phyloP scores from a whole-genome alignment of 805 yeast genomes.

The Jamesozyma piceae region DNA sequence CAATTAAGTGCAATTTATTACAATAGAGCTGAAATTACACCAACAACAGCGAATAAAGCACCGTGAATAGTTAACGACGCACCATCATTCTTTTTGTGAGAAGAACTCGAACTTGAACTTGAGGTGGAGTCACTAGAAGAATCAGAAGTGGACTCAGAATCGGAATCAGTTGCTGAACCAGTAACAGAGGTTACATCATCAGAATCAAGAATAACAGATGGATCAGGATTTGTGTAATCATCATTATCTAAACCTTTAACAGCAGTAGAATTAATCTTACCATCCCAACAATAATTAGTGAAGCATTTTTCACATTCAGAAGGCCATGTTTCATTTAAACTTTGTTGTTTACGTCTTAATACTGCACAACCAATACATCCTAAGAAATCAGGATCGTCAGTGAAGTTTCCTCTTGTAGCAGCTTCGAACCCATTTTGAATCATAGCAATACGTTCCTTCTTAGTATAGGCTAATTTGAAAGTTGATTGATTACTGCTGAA shows the following conservation, averaged over 20 bases:
- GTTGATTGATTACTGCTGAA: conserved; percentile 67
- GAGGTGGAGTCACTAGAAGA: conserved; percentile 3
- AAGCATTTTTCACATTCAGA: conserved; percentile 69
- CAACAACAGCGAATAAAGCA: conserved; percentile 2
- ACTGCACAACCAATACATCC: conserved; percentile 79
- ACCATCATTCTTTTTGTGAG: conserved; percentile 4
- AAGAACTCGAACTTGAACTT: neutral
- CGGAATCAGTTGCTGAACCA: conserved; percentile 5
- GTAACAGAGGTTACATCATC: conserved; percentile 7
- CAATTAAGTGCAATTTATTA: too few species aligned
- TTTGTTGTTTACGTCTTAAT: conserved; percentile 67
- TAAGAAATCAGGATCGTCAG: conserved; percentile 59
- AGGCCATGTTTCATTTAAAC: conserved; percentile 46
- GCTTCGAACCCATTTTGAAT: conserved; percentile 68
- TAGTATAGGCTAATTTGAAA: conserved; percentile 51
- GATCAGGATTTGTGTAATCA: conserved; percentile 5
- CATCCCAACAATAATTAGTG: conserved; percentile 68
- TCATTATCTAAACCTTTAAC: conserved; percentile 17
- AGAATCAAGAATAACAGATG: neutral
- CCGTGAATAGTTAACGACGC: conserved; percentile 1
- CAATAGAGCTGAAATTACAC: conserved; percentile 3
- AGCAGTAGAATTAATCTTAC: conserved; percentile 24
- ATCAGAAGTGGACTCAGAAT: conserved; percentile 3
- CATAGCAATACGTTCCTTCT: conserved; percentile 48
- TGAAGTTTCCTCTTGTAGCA: conserved; percentile 54